phyloP scores from a whole-genome alignment of 2,329 filamentous ascomycete genomes.

The Periconia sp. region DNA sequence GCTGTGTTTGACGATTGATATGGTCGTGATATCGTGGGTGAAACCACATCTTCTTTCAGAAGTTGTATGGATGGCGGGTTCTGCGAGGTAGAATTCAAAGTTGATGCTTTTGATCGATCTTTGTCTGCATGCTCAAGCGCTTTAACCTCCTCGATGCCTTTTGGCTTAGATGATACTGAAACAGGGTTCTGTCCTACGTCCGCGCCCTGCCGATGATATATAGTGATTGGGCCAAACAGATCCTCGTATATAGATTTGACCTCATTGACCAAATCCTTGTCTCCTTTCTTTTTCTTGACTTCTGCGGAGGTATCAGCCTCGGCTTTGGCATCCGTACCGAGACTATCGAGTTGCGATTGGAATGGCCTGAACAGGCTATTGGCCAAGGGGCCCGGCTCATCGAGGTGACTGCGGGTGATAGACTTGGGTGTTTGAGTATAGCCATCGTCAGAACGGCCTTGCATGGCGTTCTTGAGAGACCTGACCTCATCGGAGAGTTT shows the following conservation, averaged over 20 bases:
- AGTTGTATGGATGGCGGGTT: constrained; percentile 4
- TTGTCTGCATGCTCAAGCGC: background rate
- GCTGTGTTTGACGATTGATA: background rate
- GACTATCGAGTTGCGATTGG: constrained; percentile 23
- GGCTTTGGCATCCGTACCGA: constrained; percentile 20
- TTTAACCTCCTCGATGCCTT: background rate
- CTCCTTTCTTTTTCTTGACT: constrained; percentile 13
- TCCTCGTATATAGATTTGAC: constrained; percentile 31
- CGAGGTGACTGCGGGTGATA: constrained; percentile 12
- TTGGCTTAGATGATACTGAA: background rate
- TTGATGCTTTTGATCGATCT: background rate
- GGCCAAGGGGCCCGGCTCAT: constrained; percentile 25
- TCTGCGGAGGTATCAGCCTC: constrained; percentile 9
- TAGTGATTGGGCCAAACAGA: constrained; percentile 25
- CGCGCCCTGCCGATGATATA: constrained; percentile 22
- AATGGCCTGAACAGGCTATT: constrained; percentile 38
- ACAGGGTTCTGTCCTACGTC: constrained; percentile 1
- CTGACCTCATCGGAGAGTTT: constrained; percentile 30
- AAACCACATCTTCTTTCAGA: constrained; percentile 9
- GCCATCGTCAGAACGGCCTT: constrained; percentile 32
- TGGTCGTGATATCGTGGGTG: background rate
- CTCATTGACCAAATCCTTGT: constrained; percentile 25
- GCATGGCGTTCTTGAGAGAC: constrained; percentile 29
- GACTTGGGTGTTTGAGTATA: constrained; percentile 20
- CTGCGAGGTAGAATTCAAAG: background rate